These are phyloP conservation scores for Vaucheria bursata DNA, from an alignment of 352 stramenopile species.

Conservation along the genomic window DNA sequence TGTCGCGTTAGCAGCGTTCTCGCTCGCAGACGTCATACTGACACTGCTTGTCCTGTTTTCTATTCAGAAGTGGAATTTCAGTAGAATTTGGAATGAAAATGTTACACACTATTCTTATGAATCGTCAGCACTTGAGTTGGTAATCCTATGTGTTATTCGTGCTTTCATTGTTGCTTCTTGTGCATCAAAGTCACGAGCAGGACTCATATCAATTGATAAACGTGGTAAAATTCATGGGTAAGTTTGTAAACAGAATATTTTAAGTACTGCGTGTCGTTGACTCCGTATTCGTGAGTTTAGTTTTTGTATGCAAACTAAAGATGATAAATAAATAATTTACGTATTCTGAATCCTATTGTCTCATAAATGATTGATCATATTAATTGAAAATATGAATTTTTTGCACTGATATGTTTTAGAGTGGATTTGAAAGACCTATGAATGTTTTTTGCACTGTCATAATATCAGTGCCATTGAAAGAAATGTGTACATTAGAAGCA, in stretches of 20 bases:
- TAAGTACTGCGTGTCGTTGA: background rate
- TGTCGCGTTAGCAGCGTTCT: background rate
- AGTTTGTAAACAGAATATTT: background rate
- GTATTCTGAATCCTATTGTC: background rate
- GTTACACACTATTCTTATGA: conserved; percentile 11
- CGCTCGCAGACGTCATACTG: conserved; percentile 19
- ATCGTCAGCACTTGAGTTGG: background rate
- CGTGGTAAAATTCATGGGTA: conserved; percentile 3
- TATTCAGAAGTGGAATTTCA: conserved; percentile 15
- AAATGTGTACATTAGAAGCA: no score
- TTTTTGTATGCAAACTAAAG: background rate
- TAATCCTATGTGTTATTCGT: background rate
- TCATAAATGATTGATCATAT: background rate
- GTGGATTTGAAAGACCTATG: no score
- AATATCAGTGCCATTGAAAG: no score
- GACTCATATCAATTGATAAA: background rate
- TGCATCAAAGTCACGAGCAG: background rate
- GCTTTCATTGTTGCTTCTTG: background rate
- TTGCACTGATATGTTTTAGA: background rate
- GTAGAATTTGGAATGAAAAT: conserved; percentile 27
- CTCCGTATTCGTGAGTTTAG: background rate
- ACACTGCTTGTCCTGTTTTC: conserved; percentile 30
- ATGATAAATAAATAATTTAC: background rate
- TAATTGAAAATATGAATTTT: background rate
- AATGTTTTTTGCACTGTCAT: no score